Evolutionary conservation across 1,139 yeast species (phyloP), one percentile per base, ranked within the genome.

Genomic region (Yamadazyma triangularis): DNA sequence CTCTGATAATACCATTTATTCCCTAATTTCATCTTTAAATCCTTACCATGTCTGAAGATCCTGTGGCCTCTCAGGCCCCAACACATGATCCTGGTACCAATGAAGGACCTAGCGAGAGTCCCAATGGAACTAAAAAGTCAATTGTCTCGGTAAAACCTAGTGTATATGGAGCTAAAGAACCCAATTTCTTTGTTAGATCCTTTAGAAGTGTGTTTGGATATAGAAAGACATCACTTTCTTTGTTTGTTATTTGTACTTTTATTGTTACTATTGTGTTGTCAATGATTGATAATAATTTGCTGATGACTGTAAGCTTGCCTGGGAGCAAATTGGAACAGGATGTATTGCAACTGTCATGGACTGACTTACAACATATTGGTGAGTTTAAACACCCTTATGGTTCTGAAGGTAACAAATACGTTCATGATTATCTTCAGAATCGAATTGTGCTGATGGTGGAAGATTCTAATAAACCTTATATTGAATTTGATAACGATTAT

Each of bases 331-430:
- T 56, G 27, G 79, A 73, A 28, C 26, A 41, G 10, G 45, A 56
- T 7, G 50, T 79, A 5, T 60, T 72, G 11, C 54, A 68, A 1
- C 65, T 79, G 3, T 44, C 69, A 7, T 87, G 95, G 95, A 42
- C 56, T 4, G 84, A 79, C 44, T 65, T 87, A 33, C 93, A 85
- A 51, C 54, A 58, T 8, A 80, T 88, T 12, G 81, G 91, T 0
- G 50, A 58, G 25, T 55, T 68, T 25, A 77, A 77, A 38, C 96
- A 89, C 56, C 87, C 96, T 0, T 88, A 83, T 53, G 76, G 77
- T 16, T 80, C 95, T 0, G 72, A 65, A 34, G 85, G 79, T 6
- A 88, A 87, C 54, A 94, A 82, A 50, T 64, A 59, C 18, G 87
- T 87, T 10, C 91, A 84, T 51, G 79, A 77, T 40, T 85, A 78